phyloP scores from a whole-genome alignment of 495 filamentous ascomycete genomes.

The Extremus antarcticus region DNA sequence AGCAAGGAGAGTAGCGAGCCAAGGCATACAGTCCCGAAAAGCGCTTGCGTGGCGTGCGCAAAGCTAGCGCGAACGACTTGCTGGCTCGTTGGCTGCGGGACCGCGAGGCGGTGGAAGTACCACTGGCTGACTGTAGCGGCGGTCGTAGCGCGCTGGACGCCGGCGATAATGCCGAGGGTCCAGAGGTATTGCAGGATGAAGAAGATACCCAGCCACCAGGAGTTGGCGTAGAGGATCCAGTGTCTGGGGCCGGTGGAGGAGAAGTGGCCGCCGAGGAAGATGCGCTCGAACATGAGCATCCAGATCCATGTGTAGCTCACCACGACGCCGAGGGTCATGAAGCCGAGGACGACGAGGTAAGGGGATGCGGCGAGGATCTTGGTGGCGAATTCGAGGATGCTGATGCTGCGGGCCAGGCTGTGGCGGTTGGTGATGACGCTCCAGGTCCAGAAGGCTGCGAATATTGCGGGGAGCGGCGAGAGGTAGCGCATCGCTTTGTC shows the following conservation, averaged over 20 bases:
- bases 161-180: constrained; percentile 76
- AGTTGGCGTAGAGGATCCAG: constrained; percentile 74
- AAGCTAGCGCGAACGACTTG: constrained; percentile 76
- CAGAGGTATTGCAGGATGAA: constrained; percentile 92
- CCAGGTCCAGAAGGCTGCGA: constrained; percentile 70
- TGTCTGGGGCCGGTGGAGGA: constrained; percentile 35
- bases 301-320: constrained; percentile 90
- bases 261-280: constrained; percentile 80
- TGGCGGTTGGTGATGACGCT: constrained; percentile 68
- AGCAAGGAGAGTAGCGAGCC: constrained; percentile 69
- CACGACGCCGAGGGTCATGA: constrained; percentile 62
- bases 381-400: constrained; percentile 82
- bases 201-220: constrained; percentile 81
- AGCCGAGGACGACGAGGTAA: constrained; percentile 68
- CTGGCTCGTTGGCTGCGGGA: constrained; percentile 61
- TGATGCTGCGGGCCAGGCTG: constrained; percentile 65
- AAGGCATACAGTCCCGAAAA: constrained; percentile 88
- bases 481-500: constrained; percentile 85
- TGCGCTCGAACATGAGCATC: constrained; percentile 91
- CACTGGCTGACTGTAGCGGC: constrained; percentile 94
- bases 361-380: constrained; percentile 78
- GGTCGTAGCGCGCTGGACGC: constrained; percentile 80
- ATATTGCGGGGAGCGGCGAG: constrained; percentile 60
- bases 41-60: constrained; percentile 63
- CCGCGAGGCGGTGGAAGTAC: constrained; percentile 90